A percentile compares a stretch with the other conserved stretches of the same genome.
These are phyloP conservation scores for Prototheca cutis DNA, from an alignment of 163 green algal genomes.

Conservation along the genomic window DNA sequence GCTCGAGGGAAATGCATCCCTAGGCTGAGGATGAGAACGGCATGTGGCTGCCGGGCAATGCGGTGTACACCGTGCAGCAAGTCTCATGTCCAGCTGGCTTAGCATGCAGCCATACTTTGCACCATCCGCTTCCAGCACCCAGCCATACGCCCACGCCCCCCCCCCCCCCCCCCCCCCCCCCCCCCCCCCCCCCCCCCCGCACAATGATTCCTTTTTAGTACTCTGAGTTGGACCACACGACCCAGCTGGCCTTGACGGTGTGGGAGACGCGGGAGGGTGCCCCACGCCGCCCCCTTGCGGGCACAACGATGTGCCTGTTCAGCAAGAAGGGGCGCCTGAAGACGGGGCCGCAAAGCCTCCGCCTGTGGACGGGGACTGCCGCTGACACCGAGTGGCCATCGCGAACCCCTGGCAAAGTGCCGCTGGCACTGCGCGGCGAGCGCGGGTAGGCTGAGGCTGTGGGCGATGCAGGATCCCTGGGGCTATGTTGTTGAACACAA, in stretches of 20 bases:
- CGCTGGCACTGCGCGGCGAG: slow-evolving; percentile 27
- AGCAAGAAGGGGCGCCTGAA: slow-evolving; percentile 77
- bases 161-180: no score
- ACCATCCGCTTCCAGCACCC: no score
- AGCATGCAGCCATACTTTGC: no score
- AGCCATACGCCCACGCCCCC: no score
- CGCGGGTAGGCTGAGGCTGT: no score
- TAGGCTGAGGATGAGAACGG: no score
- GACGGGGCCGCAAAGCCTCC: slow-evolving; percentile 50
- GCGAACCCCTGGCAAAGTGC: slow-evolving; percentile 55
- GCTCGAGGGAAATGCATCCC: no score
- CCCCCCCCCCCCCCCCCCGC: background rate
- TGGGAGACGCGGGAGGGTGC: slow-evolving; percentile 39
- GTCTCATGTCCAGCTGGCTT: no score
- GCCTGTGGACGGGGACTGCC: slow-evolving; percentile 35
- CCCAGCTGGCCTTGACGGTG: slow-evolving; percentile 52
- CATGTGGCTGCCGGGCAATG: no score
- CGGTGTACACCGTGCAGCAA: no score
- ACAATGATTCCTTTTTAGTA: slow-evolving; percentile 51
- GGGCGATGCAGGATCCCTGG: no score
- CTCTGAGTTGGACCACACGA: slow-evolving; percentile 55
- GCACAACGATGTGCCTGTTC: slow-evolving; percentile 66
- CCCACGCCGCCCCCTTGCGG: slow-evolving; percentile 33
- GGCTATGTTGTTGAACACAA: no score
- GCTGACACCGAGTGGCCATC: slow-evolving; percentile 36